phyloP scores from a whole-genome alignment of 116 monocot genomes.

The Posidonia oceanica region DNA sequence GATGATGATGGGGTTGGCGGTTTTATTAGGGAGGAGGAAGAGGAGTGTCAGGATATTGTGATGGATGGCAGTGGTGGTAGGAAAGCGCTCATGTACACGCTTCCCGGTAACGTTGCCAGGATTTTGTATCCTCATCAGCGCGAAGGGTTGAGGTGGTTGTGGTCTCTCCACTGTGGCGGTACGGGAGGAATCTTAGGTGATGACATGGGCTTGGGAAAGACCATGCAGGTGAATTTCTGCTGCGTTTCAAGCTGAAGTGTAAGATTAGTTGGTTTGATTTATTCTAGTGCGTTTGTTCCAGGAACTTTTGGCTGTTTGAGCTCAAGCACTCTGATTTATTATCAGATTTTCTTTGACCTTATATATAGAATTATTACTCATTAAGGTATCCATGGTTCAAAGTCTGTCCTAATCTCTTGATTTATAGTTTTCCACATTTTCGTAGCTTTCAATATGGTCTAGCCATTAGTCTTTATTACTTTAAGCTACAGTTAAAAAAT shows the following conservation, averaged over 20 bases:
- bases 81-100: constrained; percentile 26
- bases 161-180: constrained; percentile 71
- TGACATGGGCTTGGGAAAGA: constrained; percentile 98
- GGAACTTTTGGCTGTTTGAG: too few relatives aligned
- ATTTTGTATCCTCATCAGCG: constrained; percentile 82
- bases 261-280: too few relatives aligned
- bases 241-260: too few relatives aligned
- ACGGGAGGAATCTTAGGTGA: constrained; percentile 93
- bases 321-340: too few relatives aligned
- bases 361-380: too few relatives aligned
- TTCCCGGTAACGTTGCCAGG: constrained; percentile 29
- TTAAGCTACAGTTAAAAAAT: too few relatives aligned
- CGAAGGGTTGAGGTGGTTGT: constrained; percentile 85
- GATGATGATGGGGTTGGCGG: neutral
- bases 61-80: constrained; percentile 30
- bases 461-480: too few relatives aligned
- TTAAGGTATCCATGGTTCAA: too few relatives aligned
- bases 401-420: too few relatives aligned
- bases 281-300: too few relatives aligned
- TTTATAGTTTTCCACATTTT: neutral
- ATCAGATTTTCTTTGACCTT: too few relatives aligned
- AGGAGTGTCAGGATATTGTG: constrained; percentile 2
- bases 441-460: too few relatives aligned
- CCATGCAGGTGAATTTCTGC: constrained; percentile 63
- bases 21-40: neutral